A percentile compares a stretch with the other conserved stretches of the same genome.
Conservation (phyloP, 148 eudicot genomes). For the Silene uniflora region DNA sequence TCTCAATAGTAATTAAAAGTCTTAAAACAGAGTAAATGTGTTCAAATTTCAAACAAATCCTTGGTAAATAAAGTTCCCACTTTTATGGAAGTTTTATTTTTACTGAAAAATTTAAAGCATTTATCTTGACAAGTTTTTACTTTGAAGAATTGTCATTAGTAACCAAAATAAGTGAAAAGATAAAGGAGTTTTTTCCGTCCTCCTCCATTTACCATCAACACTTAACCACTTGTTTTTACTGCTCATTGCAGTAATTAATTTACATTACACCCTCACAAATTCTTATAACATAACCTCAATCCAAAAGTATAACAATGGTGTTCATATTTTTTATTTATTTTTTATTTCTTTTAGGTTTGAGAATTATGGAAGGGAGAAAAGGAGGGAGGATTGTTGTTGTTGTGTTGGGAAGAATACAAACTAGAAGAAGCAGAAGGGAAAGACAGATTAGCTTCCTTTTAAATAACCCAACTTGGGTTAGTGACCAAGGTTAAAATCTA, state of each 20-base stretch:
- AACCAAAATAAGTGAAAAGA: too few relatives aligned
- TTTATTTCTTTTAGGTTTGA: too few relatives aligned
- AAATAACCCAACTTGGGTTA: not conserved
- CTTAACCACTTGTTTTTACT: not conserved
- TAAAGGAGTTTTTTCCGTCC: not conserved
- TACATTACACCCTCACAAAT: not conserved
- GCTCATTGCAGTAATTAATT: not conserved
- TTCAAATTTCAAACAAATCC: not conserved
- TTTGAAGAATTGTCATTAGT: not conserved
- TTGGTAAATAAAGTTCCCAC: not conserved
- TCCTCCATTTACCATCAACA: not conserved
- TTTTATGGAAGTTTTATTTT: not conserved
- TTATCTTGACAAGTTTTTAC: not conserved
- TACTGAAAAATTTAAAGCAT: not conserved
- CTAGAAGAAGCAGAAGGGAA: not conserved
- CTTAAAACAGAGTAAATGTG: too few relatives aligned
- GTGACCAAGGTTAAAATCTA: not conserved
- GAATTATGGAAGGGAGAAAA: not conserved
- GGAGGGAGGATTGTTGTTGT: not conserved
- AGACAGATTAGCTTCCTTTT: not conserved
- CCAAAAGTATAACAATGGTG: not conserved
- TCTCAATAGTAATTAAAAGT: too few relatives aligned
- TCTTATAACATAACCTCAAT: not conserved
- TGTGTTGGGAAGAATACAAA: not conserved
- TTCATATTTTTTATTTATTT: too few relatives aligned